Percentiles rank a stretch among this genome's conserved stretches.
phyloP scores from a whole-genome alignment of 768 basidiomycete genomes.

The Pisolithus orientalis region DNA sequence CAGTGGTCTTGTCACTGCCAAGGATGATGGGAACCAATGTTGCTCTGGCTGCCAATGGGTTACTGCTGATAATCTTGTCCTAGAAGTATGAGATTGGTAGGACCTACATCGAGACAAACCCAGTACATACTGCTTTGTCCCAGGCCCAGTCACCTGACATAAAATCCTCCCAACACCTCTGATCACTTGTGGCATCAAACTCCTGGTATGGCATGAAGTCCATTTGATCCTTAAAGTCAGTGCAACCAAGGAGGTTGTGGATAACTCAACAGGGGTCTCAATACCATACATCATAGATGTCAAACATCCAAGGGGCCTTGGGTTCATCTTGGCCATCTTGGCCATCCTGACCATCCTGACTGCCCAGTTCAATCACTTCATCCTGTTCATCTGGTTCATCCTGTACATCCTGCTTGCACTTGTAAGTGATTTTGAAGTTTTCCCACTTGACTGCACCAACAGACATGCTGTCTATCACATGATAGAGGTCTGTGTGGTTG shows the following conservation, averaged over 20 bases:
- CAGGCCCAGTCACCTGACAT: conserved; percentile 13
- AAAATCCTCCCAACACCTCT: conserved; percentile 1
- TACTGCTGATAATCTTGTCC: conserved; percentile 3
- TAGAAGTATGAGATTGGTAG: conserved; percentile 1
- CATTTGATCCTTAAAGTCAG: conserved; percentile 14
- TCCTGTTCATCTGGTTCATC: no score
- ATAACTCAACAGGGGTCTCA: no score
- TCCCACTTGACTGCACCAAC: no score
- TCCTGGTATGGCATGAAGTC: conserved; percentile 12
- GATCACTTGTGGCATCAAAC: background rate
- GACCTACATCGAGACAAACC: background rate
- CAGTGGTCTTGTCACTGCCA: conserved; percentile 5
- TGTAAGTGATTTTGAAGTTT: no score
- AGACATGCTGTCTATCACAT: no score
- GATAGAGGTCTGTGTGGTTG: no score
- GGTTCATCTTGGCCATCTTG: no score
- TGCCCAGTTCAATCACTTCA: no score
- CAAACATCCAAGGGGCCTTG: no score
- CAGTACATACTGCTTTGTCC: conserved; percentile 6
- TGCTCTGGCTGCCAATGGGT: conserved; percentile 19
- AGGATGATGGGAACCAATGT: conserved; percentile 9
- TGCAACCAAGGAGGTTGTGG: conserved; percentile 8
- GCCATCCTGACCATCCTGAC: no score
- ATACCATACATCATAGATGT: no score
- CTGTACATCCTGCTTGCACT: no score